Evolutionary conservation across 2,329 filamentous ascomycete species (phyloP).

Genomic region (Xylaria sp.): DNA sequence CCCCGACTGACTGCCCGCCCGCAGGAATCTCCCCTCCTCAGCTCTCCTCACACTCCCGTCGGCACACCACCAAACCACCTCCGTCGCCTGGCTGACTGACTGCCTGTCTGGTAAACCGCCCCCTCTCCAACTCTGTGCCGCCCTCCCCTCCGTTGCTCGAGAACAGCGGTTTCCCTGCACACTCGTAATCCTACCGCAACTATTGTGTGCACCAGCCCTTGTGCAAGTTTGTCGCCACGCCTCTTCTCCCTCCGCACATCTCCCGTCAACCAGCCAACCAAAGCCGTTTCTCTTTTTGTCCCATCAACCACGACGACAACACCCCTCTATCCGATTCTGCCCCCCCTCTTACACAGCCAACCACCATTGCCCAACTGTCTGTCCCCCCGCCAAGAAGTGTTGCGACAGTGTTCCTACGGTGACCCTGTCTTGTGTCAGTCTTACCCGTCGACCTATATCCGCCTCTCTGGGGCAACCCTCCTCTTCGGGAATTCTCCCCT

Average conservation of each 20-base stretch:
- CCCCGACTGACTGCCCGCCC: conserved; percentile 5
- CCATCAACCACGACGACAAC: conserved; percentile 30
- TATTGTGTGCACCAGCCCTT: conserved; percentile 19
- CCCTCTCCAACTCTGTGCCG: conserved; percentile 4
- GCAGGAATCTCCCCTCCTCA: background rate
- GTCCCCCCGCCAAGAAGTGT: conserved; percentile 31
- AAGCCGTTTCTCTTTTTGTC: conserved; percentile 14
- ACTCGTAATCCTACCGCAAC: conserved; percentile 40
- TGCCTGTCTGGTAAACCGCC: conserved; percentile 2
- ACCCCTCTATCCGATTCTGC: conserved; percentile 26
- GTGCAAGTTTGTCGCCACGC: conserved; percentile 18
- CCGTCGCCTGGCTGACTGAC: conserved; percentile 11
- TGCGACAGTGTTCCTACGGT: conserved; percentile 39
- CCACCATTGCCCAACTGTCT: conserved; percentile 34
- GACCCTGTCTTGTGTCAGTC: conserved; percentile 35
- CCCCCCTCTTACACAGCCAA: conserved; percentile 31
- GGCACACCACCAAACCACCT: conserved; percentile 2
- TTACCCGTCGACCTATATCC: conserved; percentile 30
- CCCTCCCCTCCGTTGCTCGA: conserved; percentile 35
- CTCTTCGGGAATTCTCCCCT: conserved; percentile 24
- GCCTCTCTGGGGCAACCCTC: conserved; percentile 26
- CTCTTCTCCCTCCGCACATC: conserved; percentile 11
- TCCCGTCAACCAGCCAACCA: conserved; percentile 24
- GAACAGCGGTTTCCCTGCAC: conserved; percentile 38
- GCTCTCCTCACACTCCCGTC: background rate